Evolutionary conservation across 805 yeast species (phyloP), one percentile per base, ranked within the genome.

Genomic region (Teunomyces kruisii): DNA sequence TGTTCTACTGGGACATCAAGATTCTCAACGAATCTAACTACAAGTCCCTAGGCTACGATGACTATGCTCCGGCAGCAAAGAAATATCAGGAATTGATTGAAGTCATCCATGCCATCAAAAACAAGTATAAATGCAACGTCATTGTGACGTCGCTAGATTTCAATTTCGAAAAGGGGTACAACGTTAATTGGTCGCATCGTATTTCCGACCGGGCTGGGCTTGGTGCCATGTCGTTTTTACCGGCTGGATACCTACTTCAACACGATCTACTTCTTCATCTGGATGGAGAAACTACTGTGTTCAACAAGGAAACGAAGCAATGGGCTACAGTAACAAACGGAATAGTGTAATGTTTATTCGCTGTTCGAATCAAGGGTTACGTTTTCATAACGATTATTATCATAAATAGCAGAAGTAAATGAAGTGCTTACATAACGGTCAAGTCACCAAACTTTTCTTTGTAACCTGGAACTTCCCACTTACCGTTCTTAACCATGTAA

Each of bases 381-480:
- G 32, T 15, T 27, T 19, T 37, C 30, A 37, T 28, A 37, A 35
- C 38, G 38, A 17, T 31, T 37, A 12, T 24, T 37, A 19, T 31
- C 32, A 24, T 38, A 26, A 32, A 44, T 39, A 39, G 33, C 46
- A 36, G 42, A 32, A 39, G 24, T 15, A 33, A 41, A 32, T 40
- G 29, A 28, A 24, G 31, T n/a, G 30, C 46, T 68, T 74, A 80
- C 97, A 92, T 94, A 70, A 90, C 89, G 63, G 92, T 89, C 75
- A 92, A 82, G 70, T 87, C 88, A 73, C 98, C 98, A 72, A 94
- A 94, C 84, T 91, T 94, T 75, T 94, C 98, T 75, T 87, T 84
- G 84, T 94, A 94, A 62, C 97, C 96, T 62, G 98, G 98, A 59
- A 91, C 96, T 65, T 88, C 88, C 95, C 96, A 91, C 79, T 87